Evolutionary conservation across 495 filamentous ascomycete genomes (phyloP), one percentile per base, ranked within the genome.

Genomic region (Venustampulla echinocandica): DNA sequence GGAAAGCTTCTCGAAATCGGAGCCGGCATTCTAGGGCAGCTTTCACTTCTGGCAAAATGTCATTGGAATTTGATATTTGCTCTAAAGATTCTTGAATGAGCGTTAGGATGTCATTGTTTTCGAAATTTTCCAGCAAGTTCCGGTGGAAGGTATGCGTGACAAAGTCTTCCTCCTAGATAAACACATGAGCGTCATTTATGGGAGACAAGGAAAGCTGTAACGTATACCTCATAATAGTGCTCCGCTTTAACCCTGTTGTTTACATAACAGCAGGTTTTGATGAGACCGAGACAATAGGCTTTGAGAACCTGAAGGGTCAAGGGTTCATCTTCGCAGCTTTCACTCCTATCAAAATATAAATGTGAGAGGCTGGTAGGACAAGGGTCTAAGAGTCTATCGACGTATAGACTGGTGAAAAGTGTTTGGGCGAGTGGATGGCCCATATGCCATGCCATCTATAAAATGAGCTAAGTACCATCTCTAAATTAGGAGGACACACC

Each of bases 361-460:
- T 90, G 71, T n/a, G 84, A 68, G 28, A 92, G 65, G 14, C 63
- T 75, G 27, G 58, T 67, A 6, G 87, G 85, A 35, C 73, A 68
- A 13, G 87, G 82, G 59, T 78, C 81, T 53, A 95, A 68, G 13
- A 99, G 69, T 32, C 75, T 79, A 55, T 97, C 89, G 53, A 99
- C 79, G 62, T 99, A 92, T 24, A 93, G 70, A 25, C 85, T 95
- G n/a, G 90, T 94, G 61, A 95, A 88, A 5, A 99, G 65, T 0
- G 90, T 96, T 60, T 96, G 93, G 2, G 89, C 92, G 2, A 99
- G 80, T 22, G 92, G 87, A 54, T 93, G 84, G 14, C 92, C 92
- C 59, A 84, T 82, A 65, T 97, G 88, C 92, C 92, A 99, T 56
- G 88, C 88, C 82, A 94, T 92, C 85, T 94, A 55, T 21, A 54